A percentile compares a stretch with the other conserved stretches of the same genome.
phyloP scores from a whole-genome alignment of 805 yeast species.

The Candida nemodendra region DNA sequence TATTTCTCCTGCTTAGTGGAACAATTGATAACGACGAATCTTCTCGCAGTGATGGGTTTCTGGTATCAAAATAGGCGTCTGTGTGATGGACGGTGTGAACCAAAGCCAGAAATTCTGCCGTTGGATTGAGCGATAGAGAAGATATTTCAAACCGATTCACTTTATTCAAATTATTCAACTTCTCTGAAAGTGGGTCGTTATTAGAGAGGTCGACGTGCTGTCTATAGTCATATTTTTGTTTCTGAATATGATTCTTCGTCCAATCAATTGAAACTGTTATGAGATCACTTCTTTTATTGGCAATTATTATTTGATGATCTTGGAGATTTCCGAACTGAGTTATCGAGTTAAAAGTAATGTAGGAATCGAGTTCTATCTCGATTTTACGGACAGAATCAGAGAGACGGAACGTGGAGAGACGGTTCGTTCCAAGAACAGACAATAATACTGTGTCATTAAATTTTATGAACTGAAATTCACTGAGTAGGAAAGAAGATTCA shows the following conservation, averaged over 20 bases:
- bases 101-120: conserved; percentile 10
- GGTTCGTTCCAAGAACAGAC: conserved; percentile 7
- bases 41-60: conserved; percentile 12
- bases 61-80: conserved; percentile 10
- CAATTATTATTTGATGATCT: conserved; percentile 7
- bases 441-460: conserved; percentile 4
- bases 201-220: conserved; percentile 2
- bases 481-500: conserved; percentile 7
- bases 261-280: conserved; percentile 9
- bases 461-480: conserved; percentile 11
- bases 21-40: conserved; percentile 14
- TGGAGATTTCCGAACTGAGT: conserved; percentile 7
- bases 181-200: conserved; percentile 10
- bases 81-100: conserved; percentile 10
- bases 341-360: conserved; percentile 17
- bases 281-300: conserved; percentile 13
- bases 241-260: not conserved
- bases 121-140: conserved; percentile 10
- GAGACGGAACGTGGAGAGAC: conserved; percentile 3
- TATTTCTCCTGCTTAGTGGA: not conserved
- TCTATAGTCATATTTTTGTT: conserved; percentile 10
- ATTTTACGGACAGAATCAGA: not conserved
- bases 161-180: conserved; percentile 14
- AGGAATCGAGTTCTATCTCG: conserved; percentile 2
- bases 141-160: conserved; percentile 8